Base-by-base conservation (phyloP, 73 alveolate species). In the Paramecium bursaria region DNA sequence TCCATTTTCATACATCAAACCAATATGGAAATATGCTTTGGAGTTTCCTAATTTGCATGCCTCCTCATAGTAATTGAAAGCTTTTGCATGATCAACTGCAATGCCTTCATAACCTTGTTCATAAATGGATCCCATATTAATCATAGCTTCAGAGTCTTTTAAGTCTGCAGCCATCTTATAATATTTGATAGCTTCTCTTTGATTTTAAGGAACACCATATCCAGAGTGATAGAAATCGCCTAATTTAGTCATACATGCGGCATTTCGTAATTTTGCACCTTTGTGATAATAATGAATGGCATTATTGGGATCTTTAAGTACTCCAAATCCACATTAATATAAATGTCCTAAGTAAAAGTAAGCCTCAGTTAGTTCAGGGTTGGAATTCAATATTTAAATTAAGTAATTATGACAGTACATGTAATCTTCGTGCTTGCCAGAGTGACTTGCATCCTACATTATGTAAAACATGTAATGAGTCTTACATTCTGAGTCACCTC, bases 281-380 rank as follows among this genome's bases (percentile, higher is more conserved):
- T 67, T 67, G 27, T 39, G 44, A 42, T 67, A 67, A 67, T 67
- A 67, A 67, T 67, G 82, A 67, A 67, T 67, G 1, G 60, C 82
- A n/a, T 67, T 67, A 39, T 11, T 4, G 7, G 57, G 82, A 67
- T 67, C 82, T 25, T 67, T 35, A 5, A 19, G 21, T 3, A 67
- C 82, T 67, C 82, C 60, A 42, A 67, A 67, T 0, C 82, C 82
- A 35, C 82, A 67, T 19, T 67, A 53, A 35, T 67, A 67, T 3
- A 67, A 42, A 67, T 67, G 60, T 7, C 82, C 60, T 19, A 67
- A 19, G 21, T 67, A 67, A 29, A 67, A 67, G 44, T 67, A 67
- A 2, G 44, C 60, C 1, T 67, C 60, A n/a, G 82, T 67, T 3
- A 67, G 6, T 35, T 67, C 57, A 3, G 82, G 60, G 22, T 67